These are phyloP conservation scores for Penicillium sp. DNA, from an alignment of 2,329 filamentous ascomycete species.

Conservation along the genomic window DNA sequence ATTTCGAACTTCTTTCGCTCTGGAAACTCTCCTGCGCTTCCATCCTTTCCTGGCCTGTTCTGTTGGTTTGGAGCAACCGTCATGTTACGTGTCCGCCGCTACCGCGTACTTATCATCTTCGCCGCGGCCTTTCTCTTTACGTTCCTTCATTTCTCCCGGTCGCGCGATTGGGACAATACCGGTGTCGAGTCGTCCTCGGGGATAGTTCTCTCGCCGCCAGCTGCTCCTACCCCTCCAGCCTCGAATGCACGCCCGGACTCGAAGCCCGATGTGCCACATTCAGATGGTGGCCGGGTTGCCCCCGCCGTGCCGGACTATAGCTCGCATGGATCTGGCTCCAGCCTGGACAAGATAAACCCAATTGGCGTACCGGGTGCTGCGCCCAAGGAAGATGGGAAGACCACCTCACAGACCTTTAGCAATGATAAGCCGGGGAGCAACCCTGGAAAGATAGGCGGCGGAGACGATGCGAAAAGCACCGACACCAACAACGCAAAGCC, in stretches of 20 bases:
- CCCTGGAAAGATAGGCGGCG: no score
- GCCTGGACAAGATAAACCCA: conserved; percentile 3
- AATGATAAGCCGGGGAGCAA: no score
- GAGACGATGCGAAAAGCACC: no score
- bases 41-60: no score
- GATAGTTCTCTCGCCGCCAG: conserved; percentile 5
- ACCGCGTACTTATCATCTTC: conserved; percentile 47
- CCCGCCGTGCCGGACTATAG: conserved; percentile 13
- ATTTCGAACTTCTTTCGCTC: no score
- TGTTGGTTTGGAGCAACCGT: no score
- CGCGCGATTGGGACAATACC: conserved; percentile 38
- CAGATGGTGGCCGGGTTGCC: no score
- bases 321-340: conserved; percentile 13
- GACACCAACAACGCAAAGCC: no score
- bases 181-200: conserved; percentile 12
- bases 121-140: conserved; percentile 44
- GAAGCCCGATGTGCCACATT: no score
- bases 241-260: conserved; percentile 7
- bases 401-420: no score
- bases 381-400: conserved; percentile 9
- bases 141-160: conserved; percentile 52
- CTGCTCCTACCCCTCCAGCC: no score
- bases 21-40: background rate
- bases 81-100: conserved; percentile 51
- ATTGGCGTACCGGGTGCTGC: conserved; percentile 2